A percentile compares a stretch with the other conserved stretches of the same genome.
Conservation (phyloP, 2,329 filamentous ascomycete genomes). For the Aspergillus sp. region DNA sequence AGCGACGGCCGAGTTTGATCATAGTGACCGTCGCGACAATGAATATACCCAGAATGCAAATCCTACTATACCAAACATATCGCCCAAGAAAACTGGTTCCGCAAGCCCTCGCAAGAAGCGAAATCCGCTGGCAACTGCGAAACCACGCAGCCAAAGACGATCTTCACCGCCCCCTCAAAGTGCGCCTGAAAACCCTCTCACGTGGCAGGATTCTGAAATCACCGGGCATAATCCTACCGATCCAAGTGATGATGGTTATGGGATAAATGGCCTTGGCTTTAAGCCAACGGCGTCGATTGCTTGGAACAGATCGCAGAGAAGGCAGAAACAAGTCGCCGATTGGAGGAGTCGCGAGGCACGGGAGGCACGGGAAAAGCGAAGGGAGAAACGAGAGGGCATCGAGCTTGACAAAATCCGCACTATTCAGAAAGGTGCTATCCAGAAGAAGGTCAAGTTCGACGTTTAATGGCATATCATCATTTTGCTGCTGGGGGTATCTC, state of each 20-base stretch:
- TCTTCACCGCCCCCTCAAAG: slow-evolving; percentile 34
- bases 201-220: slow-evolving; percentile 63
- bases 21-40: not conserved
- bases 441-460: slow-evolving; percentile 45
- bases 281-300: slow-evolving; percentile 60
- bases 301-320: slow-evolving; percentile 55
- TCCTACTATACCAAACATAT: slow-evolving; percentile 13
- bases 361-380: slow-evolving; percentile 58
- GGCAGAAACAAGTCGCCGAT: slow-evolving; percentile 59
- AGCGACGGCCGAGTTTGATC: slow-evolving; percentile 7
- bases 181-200: slow-evolving; percentile 34
- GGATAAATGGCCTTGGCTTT: slow-evolving; percentile 65
- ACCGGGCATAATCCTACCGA: slow-evolving; percentile 59
- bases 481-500: not conserved
- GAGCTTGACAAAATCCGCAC: slow-evolving; percentile 26
- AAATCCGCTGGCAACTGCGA: slow-evolving; percentile 19
- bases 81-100: slow-evolving; percentile 19
- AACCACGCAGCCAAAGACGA: slow-evolving; percentile 26
- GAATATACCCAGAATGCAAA: not conserved
- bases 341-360: slow-evolving; percentile 60
- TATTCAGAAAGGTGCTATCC: slow-evolving; percentile 30
- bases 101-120: slow-evolving; percentile 25
- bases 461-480: slow-evolving; percentile 15
- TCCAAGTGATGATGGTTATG: slow-evolving; percentile 61
- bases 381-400: slow-evolving; percentile 48